A percentile compares a stretch with the other conserved stretches of the same genome.
These are phyloP conservation scores for Gautieria morchelliformis DNA, from an alignment of 768 basidiomycete species.

Conservation along the genomic window DNA sequence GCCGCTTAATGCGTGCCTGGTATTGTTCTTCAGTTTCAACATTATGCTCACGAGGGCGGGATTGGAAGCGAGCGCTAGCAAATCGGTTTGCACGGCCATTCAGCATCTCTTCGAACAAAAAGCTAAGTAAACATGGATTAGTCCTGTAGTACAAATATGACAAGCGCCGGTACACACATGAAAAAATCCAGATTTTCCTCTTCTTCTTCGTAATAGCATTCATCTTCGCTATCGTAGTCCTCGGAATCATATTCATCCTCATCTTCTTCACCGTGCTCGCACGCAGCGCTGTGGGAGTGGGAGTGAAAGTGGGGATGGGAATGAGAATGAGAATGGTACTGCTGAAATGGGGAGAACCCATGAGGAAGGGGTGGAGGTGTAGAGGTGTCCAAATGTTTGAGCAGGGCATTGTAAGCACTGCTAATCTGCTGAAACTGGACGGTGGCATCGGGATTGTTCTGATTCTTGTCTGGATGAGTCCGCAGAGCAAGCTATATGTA, in stretches of 20 bases:
- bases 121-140: constrained; percentile 24
- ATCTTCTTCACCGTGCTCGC: constrained; percentile 6
- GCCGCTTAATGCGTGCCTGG: constrained; percentile 37
- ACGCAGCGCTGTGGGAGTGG: background rate
- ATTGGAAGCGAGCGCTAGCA: constrained; percentile 15
- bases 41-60: background rate
- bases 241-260: constrained; percentile 7
- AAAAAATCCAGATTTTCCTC: constrained; percentile 32
- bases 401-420: constrained; percentile 55
- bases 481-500: constrained; percentile 43
- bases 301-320: background rate
- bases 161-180: constrained; percentile 26
- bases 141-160: background rate
- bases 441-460: constrained; percentile 53
- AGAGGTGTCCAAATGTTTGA: constrained; percentile 41
- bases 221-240: constrained; percentile 24
- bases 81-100: constrained; percentile 25
- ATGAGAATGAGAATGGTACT: constrained; percentile 8
- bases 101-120: constrained; percentile 38
- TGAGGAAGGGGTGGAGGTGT: constrained; percentile 14
- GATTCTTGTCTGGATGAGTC: constrained; percentile 75
- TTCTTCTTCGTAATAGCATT: constrained; percentile 25
- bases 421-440: constrained; percentile 59
- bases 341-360: constrained; percentile 7
- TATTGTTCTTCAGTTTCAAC: constrained; percentile 44